Evolutionary conservation across 2,329 filamentous ascomycete genomes (phyloP), one percentile per base, ranked within the genome.

Genomic region (Colletotrichum euphorbiae): DNA sequence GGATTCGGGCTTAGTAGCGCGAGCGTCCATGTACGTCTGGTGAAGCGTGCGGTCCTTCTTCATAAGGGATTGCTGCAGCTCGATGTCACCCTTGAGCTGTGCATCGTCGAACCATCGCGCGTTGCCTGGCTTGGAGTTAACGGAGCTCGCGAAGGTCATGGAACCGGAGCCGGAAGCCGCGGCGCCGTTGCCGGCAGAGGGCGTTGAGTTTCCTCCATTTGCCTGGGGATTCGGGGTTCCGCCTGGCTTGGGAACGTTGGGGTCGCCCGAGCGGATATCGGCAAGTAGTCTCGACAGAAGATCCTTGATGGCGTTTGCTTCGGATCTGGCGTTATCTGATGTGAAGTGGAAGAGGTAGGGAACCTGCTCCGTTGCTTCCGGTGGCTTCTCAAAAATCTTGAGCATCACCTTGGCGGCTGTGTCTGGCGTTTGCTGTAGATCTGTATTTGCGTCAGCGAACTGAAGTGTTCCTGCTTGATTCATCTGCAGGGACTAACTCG

Each of bases 351-450:
- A 98, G 55, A 95, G 88, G 77, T 97, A 93, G 62, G 90, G 88
- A 51, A 90, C 86, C 17, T 92, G 82, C 56, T 91, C 88, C 31
- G 83, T 78, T 28, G 83, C 83, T 52, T 83, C 82, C 36, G 88
- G 80, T 46, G 87, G 80, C 77, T 94, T 91, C 70, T 91, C 91
- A 73, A 98, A 93, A 62, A 99, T 91, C 79, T 96, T 97, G 68
- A 98, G 87, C 86, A 97, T 97, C 60, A 97, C 94, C 84, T 97
- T 98, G 17, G 93, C 84, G 40, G 89, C 90, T n/a, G 85, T 90
- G 69, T 93, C 93, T 12, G 96, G 94, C 1, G 96, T 98, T 78
- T 98, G 95, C 79, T 99, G 95, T 55, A 99, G 88, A 81, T 98
- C 93, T 96, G 73, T 36, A 56, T 5, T 17, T n/a, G 42, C 62